phyloP scores from a whole-genome alignment of 2,329 filamentous ascomycete species.

The Cladophialophora exuberans region DNA sequence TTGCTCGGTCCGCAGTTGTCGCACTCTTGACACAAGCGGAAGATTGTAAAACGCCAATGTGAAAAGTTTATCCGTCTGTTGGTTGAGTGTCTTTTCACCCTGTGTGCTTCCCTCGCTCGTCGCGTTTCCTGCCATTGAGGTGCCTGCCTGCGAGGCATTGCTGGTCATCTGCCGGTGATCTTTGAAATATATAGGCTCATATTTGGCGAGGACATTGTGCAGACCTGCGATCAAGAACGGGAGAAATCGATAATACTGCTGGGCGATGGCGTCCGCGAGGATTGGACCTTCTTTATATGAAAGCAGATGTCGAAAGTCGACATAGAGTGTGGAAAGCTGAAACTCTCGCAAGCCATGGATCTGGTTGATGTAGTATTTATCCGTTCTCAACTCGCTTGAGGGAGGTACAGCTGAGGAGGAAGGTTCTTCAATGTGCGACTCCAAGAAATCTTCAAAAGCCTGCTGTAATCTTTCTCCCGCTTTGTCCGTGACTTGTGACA shows the following conservation, averaged over 20 bases:
- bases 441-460: conserved; percentile 66
- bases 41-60: conserved; percentile 91
- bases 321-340: conserved; percentile 66
- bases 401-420: conserved; percentile 57
- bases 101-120: conserved; percentile 65
- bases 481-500: conserved; percentile 62
- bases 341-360: conserved; percentile 66
- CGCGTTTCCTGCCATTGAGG: conserved; percentile 60
- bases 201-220: conserved; percentile 90
- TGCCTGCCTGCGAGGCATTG: conserved; percentile 71
- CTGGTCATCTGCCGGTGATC: conserved; percentile 85
- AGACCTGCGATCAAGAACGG: conserved; percentile 87
- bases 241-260: conserved; percentile 91
- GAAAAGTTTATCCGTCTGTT: conserved; percentile 97
- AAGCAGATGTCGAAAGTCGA: conserved; percentile 77
- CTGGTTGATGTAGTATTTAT: conserved; percentile 70
- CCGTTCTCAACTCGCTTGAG: conserved; percentile 58
- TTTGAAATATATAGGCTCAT: conserved; percentile 91
- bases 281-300: conserved; percentile 66
- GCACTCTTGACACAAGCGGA: conserved; percentile 81
- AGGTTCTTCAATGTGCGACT: conserved; percentile 62
- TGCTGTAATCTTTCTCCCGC: conserved; percentile 65
- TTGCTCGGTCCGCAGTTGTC: conserved; percentile 82
- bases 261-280: conserved; percentile 81
- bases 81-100: conserved; percentile 76